Evolutionary conservation across 1,284 basidiomycete species (phyloP).

Genomic region (Tilletia indica): DNA sequence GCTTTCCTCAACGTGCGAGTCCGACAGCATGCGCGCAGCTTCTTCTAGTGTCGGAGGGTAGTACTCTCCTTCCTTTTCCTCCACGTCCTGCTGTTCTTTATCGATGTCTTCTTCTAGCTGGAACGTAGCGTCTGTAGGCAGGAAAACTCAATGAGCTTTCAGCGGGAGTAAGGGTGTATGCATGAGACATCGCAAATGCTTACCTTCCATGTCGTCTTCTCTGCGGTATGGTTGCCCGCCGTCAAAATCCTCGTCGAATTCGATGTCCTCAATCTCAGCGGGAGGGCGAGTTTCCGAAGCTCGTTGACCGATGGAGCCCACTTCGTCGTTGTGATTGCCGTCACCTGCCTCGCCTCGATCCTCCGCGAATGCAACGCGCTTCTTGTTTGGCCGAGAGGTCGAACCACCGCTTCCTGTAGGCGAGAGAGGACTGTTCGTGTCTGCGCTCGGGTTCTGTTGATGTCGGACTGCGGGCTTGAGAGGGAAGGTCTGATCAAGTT

Average conservation of each 20-base stretch:
- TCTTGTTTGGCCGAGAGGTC: not conserved
- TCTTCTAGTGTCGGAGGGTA: conserved; percentile 14
- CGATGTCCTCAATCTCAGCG: not conserved
- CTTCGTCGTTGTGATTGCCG: too few species aligned
- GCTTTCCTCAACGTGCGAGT: not conserved
- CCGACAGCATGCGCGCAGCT: conserved; percentile 16
- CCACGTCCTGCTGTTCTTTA: not conserved
- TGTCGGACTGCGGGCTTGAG: conserved; percentile 16
- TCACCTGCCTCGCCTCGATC: not conserved
- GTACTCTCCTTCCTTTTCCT: conserved; percentile 5
- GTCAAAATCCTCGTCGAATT: conserved; percentile 9
- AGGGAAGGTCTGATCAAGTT: conserved; percentile 5
- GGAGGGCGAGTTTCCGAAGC: too few species aligned
- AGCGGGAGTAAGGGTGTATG: too few species aligned
- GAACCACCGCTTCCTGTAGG: conserved; percentile 13
- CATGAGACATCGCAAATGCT: not conserved
- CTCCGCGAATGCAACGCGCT: conserved; percentile 12
- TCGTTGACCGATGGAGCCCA: too few species aligned
- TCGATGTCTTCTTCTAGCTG: conserved; percentile 8
- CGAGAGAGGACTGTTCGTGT: not conserved
- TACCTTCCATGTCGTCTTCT: conserved; percentile 4
- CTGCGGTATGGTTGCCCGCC: not conserved
- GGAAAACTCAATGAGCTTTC: too few species aligned
- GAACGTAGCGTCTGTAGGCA: conserved; percentile 8
- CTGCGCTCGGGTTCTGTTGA: not conserved